Conservation (phyloP, 768 basidiomycete species). For the Amanita molliuscula region DNA sequence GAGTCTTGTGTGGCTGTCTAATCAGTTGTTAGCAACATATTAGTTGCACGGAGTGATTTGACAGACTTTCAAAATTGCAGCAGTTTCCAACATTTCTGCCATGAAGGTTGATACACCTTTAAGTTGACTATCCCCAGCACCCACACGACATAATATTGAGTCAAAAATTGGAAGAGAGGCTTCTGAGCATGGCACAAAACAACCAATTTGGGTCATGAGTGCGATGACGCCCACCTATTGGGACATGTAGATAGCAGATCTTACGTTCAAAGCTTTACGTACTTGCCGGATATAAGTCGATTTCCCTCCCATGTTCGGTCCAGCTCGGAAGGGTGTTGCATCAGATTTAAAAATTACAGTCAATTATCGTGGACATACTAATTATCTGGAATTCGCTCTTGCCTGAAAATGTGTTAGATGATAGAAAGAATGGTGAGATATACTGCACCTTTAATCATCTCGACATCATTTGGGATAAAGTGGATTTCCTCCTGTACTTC, state of each 20-base stretch:
- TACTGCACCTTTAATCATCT: slow-evolving; percentile 74
- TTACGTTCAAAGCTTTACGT: slow-evolving; percentile 4
- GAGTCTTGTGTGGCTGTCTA: slow-evolving; percentile 90
- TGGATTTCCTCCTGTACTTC: slow-evolving; percentile 93
- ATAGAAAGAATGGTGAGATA: neutral
- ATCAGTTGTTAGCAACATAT: neutral
- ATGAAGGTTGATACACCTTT: slow-evolving; percentile 99
- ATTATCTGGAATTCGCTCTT: slow-evolving; percentile 94
- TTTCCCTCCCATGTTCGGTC: slow-evolving; percentile 99
- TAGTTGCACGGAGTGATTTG: neutral
- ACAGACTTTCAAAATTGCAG: slow-evolving; percentile 79
- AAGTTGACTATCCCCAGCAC: slow-evolving; percentile 94
- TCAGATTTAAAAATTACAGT: neutral
- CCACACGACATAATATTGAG: slow-evolving; percentile 90
- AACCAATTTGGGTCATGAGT: slow-evolving; percentile 92
- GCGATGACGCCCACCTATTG: slow-evolving; percentile 81
- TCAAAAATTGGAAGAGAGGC: slow-evolving; percentile 90
- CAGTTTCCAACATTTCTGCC: slow-evolving; percentile 99
- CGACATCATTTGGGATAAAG: slow-evolving; percentile 93
- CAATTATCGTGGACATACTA: slow-evolving; percentile 34
- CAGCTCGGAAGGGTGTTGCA: slow-evolving; percentile 39
- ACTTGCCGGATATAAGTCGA: slow-evolving; percentile 94
- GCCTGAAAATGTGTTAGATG: slow-evolving; percentile 25
- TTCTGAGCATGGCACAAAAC: slow-evolving; percentile 86
- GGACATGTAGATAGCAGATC: neutral